A percentile compares a stretch with the other conserved stretches of the same genome.
Evolutionary conservation across 805 yeast genomes (phyloP).

Genomic region (Wickerhamiella spandovensis): DNA sequence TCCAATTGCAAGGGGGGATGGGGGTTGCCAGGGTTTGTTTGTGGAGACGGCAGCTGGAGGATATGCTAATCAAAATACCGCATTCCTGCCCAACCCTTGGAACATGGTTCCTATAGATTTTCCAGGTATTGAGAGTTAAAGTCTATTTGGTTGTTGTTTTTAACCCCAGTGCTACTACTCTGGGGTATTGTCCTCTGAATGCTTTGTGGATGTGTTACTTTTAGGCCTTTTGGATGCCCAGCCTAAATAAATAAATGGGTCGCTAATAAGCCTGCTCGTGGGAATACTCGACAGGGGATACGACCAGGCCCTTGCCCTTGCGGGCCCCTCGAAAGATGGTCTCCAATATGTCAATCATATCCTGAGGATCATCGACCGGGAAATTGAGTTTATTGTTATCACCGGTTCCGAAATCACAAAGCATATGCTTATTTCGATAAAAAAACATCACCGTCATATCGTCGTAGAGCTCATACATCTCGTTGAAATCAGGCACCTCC

Average conservation of each 20-base stretch:
- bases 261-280: constrained; percentile 2
- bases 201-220: neutral
- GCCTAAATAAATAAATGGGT: neutral
- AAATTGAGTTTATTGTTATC: constrained; percentile 90
- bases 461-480: constrained; percentile 81
- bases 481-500: constrained; percentile 80
- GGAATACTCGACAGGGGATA: constrained; percentile 46
- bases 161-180: no score
- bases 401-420: constrained; percentile 98
- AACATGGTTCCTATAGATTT: neutral
- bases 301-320: constrained; percentile 85
- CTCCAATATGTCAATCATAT: constrained; percentile 80
- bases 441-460: constrained; percentile 91
- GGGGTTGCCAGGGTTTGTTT: neutral
- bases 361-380: constrained; percentile 65
- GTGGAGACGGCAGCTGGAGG: neutral
- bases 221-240: neutral
- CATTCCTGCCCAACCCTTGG: neutral
- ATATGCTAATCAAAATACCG: neutral
- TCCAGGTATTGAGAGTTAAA: neutral
- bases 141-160: neutral
- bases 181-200: neutral
- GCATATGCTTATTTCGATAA: constrained; percentile 82
- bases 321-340: constrained; percentile 81
- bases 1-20: neutral